Percentiles rank a stretch among this genome's conserved stretches.
Conservation (phyloP, 2,329 filamentous ascomycete genomes). For the Neodidymelliopsis sp. region DNA sequence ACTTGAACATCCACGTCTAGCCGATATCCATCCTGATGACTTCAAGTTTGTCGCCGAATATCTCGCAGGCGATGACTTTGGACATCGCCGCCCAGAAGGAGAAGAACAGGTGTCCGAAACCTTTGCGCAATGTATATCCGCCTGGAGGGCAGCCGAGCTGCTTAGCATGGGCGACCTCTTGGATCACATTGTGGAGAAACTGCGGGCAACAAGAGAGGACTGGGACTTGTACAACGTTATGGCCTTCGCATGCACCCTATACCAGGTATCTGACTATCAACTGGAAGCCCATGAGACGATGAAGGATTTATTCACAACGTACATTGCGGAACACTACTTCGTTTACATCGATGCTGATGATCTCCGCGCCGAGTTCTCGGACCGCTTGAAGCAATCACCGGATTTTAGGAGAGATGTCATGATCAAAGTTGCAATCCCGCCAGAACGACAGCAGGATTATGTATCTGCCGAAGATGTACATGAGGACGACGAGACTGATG, state of each 20-base stretch:
- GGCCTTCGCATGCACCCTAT: conserved; percentile 26
- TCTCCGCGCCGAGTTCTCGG: conserved; percentile 14
- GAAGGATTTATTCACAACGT: conserved; percentile 23
- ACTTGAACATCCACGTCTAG: conserved; percentile 26
- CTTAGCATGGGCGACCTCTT: conserved; percentile 38
- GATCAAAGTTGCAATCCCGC: neutral
- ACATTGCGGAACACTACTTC: conserved; percentile 33
- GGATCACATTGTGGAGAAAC: conserved; percentile 33
- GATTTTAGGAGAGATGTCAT: conserved; percentile 27
- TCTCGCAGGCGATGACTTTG: conserved; percentile 31
- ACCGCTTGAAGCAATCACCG: conserved; percentile 20
- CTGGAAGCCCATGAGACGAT: conserved; percentile 19
- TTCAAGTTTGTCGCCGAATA: conserved; percentile 39
- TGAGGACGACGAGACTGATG: too few species aligned
- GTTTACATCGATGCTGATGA: conserved; percentile 20
- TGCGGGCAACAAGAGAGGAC: conserved; percentile 12
- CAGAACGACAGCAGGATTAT: too few species aligned
- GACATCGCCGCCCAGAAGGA: conserved; percentile 17
- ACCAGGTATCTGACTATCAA: neutral
- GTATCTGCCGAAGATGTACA: too few species aligned
- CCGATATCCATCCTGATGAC: conserved; percentile 23
- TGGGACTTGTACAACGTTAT: conserved; percentile 22
- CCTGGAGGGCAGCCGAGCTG: conserved; percentile 32
- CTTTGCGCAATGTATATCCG: conserved; percentile 28
- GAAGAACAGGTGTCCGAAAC: conserved; percentile 20